Conservation (phyloP, 805 yeast species). For the Ogataea chonburiensis region DNA sequence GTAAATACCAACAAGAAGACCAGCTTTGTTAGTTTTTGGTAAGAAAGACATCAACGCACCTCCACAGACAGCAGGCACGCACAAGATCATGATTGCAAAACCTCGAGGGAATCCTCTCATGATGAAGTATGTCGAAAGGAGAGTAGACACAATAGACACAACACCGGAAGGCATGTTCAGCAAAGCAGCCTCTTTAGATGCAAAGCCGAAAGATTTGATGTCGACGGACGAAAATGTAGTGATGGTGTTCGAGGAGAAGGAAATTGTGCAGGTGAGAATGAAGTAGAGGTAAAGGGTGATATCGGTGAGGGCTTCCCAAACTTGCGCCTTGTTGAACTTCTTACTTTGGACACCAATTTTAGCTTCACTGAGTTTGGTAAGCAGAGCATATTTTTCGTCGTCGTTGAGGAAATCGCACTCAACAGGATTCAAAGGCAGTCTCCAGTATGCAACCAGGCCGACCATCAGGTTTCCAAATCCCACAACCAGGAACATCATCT, state of each 20-base stretch:
- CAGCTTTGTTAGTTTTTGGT: conserved; percentile 29
- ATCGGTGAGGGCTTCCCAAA: conserved; percentile 47
- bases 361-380: conserved; percentile 46
- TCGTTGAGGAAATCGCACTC: conserved; percentile 13
- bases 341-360: conserved; percentile 54
- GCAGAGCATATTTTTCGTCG: conserved; percentile 40
- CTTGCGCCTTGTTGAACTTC: conserved; percentile 44
- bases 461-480: conserved; percentile 52
- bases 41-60: conserved; percentile 38
- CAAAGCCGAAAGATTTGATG: conserved; percentile 52
- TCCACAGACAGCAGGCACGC: conserved; percentile 50
- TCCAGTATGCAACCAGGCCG: conserved; percentile 43
- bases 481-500: conserved; percentile 55
- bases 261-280: conserved; percentile 43
- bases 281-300: conserved; percentile 50
- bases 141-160: conserved; percentile 42
- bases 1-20: conserved; percentile 29
- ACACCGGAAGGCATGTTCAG: conserved; percentile 60
- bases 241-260: conserved; percentile 53
- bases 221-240: conserved; percentile 53
- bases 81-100: conserved; percentile 29
- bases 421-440: conserved; percentile 49
- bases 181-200: conserved; percentile 42
- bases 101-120: conserved; percentile 23
- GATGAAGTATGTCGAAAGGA: conserved; percentile 25